Conservation (phyloP, 2,329 filamentous ascomycete genomes). For the Dendrostoma leiphaemia region DNA sequence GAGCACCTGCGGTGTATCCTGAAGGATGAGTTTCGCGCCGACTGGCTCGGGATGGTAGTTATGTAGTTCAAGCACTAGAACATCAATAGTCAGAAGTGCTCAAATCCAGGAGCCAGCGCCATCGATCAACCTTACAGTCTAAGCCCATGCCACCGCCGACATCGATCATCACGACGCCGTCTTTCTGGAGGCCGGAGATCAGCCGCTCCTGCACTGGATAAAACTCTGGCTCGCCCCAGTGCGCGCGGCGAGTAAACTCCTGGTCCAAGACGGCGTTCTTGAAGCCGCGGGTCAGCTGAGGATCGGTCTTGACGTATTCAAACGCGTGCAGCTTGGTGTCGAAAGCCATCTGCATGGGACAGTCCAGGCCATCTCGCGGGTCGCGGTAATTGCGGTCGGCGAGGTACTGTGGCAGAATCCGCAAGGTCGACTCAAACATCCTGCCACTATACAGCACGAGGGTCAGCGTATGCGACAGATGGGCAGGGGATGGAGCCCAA, state of each 20-base stretch:
- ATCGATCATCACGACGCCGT: conserved; percentile 2
- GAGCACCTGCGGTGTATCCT: not conserved
- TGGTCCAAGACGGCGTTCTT: not conserved
- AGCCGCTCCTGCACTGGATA: conserved; percentile 5
- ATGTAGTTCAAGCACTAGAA: not conserved
- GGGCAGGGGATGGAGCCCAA: not conserved
- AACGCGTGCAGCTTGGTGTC: conserved; percentile 6
- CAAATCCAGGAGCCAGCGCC: not conserved
- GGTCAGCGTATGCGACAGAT: not conserved
- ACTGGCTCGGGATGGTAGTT: not conserved
- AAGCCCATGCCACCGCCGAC: conserved; percentile 2
- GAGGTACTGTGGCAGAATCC: not conserved
- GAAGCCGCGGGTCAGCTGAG: not conserved
- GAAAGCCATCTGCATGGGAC: conserved; percentile 2
- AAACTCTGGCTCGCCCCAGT: not conserved
- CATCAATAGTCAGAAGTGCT: not conserved
- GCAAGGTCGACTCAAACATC: not conserved
- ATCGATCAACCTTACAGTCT: conserved; percentile 3
- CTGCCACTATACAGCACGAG: not conserved
- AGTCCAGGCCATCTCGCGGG: not conserved
- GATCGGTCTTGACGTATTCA: conserved; percentile 4
- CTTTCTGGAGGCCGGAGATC: not conserved
- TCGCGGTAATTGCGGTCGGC: conserved; percentile 1
- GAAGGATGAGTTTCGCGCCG: not conserved
- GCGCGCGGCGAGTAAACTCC: not conserved